Evolutionary conservation across 441 rosid species (phyloP).

Genomic region (Populus trichocarpa): DNA sequence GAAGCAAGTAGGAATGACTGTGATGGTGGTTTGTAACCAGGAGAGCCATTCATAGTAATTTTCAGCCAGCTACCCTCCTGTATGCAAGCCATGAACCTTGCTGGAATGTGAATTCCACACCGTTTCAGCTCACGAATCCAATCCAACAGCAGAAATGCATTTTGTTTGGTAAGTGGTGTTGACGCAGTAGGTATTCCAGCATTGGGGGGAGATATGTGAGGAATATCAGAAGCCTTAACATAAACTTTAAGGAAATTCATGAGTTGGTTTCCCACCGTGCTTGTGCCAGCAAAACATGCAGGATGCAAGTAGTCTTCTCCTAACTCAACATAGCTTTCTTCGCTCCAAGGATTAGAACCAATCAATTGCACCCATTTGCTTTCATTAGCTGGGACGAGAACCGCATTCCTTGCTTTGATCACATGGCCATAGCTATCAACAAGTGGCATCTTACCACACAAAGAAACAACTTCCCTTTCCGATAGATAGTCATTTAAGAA

Average conservation of each 20-base stretch:
- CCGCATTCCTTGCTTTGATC: conserved; percentile 17
- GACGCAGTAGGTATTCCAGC: conserved; percentile 43
- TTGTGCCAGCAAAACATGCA: conserved; percentile 33
- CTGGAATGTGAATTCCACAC: conserved; percentile 22
- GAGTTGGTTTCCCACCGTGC: conserved; percentile 30
- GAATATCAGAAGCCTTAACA: conserved; percentile 51
- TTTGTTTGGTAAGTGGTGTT: conserved; percentile 45
- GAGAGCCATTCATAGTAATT: conserved; percentile 38
- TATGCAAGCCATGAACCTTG: conserved; percentile 43
- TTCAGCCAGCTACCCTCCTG: conserved; percentile 58
- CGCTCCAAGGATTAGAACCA: conserved; percentile 57
- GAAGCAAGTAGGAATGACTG: conserved; percentile 48
- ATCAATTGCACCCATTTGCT: conserved; percentile 60
- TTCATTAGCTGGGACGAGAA: conserved; percentile 61
- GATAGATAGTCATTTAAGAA: conserved; percentile 18
- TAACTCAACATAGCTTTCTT: conserved; percentile 42
- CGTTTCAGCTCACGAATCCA: conserved; percentile 37
- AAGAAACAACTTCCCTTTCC: conserved; percentile 7
- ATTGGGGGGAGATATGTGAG: conserved; percentile 53
- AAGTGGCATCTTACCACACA: conserved; percentile 48
- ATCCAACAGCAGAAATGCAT: conserved; percentile 48
- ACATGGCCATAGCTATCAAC: conserved; percentile 48
- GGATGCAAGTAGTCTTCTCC: conserved; percentile 44
- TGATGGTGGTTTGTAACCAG: conserved; percentile 50
- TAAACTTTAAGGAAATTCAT: conserved; percentile 38